Conservation (phyloP, 2,329 filamentous ascomycete genomes). For the Epichloe baconii region DNA sequence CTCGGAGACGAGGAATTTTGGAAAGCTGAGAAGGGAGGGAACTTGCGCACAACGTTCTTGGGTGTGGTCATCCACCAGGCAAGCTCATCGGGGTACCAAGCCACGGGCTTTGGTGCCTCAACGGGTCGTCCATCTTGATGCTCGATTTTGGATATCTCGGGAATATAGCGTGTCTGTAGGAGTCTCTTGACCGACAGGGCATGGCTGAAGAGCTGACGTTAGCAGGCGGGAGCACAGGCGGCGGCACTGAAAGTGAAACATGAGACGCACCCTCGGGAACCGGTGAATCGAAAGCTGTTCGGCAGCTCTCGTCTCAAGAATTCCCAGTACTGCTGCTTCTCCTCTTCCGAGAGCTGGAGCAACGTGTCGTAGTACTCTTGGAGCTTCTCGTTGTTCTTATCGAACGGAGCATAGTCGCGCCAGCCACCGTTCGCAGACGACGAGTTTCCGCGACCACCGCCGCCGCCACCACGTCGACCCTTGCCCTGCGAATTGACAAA, state of each 20-base stretch:
- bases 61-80: constrained; percentile 98
- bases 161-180: constrained; percentile 78
- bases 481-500: constrained; percentile 18
- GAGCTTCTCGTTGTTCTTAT: constrained; percentile 72
- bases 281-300: constrained; percentile 95
- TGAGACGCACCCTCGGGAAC: constrained; percentile 63
- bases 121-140: constrained; percentile 72
- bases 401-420: constrained; percentile 32
- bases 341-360: constrained; percentile 61
- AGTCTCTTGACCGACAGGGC: constrained; percentile 85
- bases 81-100: constrained; percentile 89
- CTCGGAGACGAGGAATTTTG: constrained; percentile 97
- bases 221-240: constrained; percentile 4
- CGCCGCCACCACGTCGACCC: constrained; percentile 22
- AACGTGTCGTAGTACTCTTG: constrained; percentile 77
- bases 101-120: constrained; percentile 66
- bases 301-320: constrained; percentile 74
- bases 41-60: constrained; percentile 89
- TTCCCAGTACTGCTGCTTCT: constrained; percentile 73
- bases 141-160: constrained; percentile 74
- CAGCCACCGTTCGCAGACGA: constrained; percentile 13
- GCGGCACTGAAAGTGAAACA: background rate
- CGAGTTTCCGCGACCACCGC: constrained; percentile 16
- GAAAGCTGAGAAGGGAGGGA: constrained; percentile 86
- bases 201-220: constrained; percentile 42